Evolutionary conservation across 345 rosid genomes (phyloP).

Genomic region (Populus davidiana): DNA sequence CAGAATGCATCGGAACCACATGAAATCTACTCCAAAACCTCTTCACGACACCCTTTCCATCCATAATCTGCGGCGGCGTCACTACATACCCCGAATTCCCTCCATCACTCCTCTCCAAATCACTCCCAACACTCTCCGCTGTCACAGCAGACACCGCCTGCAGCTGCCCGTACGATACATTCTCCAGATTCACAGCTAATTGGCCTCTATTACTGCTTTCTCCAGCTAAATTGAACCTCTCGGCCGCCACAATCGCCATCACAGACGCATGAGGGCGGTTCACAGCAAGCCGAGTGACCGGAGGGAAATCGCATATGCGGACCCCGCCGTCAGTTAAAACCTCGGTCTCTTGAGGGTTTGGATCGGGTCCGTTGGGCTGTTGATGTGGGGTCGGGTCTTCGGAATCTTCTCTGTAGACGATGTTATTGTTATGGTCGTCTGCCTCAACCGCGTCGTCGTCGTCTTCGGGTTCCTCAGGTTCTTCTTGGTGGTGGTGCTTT

Average conservation of each 20-base stretch:
- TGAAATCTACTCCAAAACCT: slow-evolving; percentile 66
- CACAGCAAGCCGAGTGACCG: slow-evolving; percentile 53
- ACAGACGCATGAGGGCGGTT: slow-evolving; percentile 76
- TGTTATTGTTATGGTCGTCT: slow-evolving; percentile 19
- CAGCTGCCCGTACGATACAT: slow-evolving; percentile 62
- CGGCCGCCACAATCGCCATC: slow-evolving; percentile 52
- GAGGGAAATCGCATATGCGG: slow-evolving; percentile 75
- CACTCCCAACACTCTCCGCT: slow-evolving; percentile 44
- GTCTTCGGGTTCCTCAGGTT: slow-evolving; percentile 39
- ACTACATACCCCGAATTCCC: slow-evolving; percentile 50
- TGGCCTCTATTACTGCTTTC: slow-evolving; percentile 29
- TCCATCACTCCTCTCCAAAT: slow-evolving; percentile 54
- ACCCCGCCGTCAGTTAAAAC: slow-evolving; percentile 48
- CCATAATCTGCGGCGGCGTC: slow-evolving; percentile 74
- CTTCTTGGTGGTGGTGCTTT: slow-evolving; percentile 39
- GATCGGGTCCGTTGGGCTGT: slow-evolving; percentile 39
- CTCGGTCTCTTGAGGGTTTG: slow-evolving; percentile 47
- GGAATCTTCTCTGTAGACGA: slow-evolving; percentile 13
- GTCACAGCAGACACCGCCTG: slow-evolving; percentile 78
- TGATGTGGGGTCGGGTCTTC: slow-evolving; percentile 41
- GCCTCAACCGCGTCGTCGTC: slow-evolving; percentile 41
- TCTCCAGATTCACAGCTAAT: slow-evolving; percentile 41
- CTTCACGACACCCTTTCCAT: slow-evolving; percentile 81
- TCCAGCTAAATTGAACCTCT: slow-evolving; percentile 58
- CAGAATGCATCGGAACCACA: slow-evolving; percentile 95